Evolutionary conservation across 2,329 filamentous ascomycete species (phyloP), one percentile per base, ranked within the genome.

Genomic region (Harringtonia aguacate): DNA sequence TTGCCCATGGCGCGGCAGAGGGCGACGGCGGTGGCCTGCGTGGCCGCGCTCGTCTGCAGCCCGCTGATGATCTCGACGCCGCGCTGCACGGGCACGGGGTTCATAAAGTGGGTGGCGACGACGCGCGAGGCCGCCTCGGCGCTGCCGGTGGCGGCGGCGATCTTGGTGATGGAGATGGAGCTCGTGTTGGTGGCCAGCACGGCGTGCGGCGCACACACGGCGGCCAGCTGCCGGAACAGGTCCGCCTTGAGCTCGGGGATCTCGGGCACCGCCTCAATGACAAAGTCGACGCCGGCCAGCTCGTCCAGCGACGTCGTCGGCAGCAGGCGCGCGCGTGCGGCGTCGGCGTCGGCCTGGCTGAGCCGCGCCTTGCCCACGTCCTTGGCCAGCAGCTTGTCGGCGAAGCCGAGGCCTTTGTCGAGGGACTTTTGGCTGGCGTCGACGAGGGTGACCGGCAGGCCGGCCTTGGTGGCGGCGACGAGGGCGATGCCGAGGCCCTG

Each of bases 81-180:
- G 65, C 95, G 95, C 61, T 97, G 92, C 28, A 98, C 69, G 3
- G 92, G 92, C 0, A 98, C 92, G 0, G 92, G 92, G 70, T 98
- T 98, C 92, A 98, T 98, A 66, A 98, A 98, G 64, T 98, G 92
- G 15, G 92, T 97, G 41, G 86, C 87, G 44, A 98, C 79, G 10
- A 98, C 92, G 39, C 92, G 83, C 7, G 87, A 90, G 36, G 86
- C 84, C 34, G 81, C 84, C 36, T 90, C 1, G 87, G 83, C 79
- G 45, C 72, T 70, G 22, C 80, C 84, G 1, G 90, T 90, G 10
- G 89, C 79, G 4, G 92, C 89, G 18, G 92, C 92, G 56, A 98
- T 95, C 58, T 84, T 84, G 36, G 92, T 98, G 62, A 98, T 95
- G 48, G 86, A 90, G 60, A 98, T 98, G 49, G 88, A 95, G n/a